Conservation (phyloP, 2,329 filamentous ascomycete genomes). For the Paradendryphiella salina region DNA sequence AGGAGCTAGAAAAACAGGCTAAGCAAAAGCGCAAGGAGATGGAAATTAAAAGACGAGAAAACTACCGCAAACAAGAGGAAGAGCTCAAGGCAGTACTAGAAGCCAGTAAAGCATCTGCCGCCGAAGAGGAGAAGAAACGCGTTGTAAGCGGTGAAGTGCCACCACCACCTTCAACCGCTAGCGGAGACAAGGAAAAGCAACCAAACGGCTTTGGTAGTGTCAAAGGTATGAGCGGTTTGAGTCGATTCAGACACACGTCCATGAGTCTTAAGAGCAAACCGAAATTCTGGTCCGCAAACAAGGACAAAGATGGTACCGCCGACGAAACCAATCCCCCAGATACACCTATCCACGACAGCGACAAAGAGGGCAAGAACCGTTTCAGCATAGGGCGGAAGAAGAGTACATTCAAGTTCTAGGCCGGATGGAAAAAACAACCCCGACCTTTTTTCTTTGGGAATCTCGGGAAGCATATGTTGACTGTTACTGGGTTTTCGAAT, state of each 20-base stretch:
- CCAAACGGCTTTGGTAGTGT: slow-evolving; percentile 48
- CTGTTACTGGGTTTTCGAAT: too few species aligned
- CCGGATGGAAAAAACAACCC: too few species aligned
- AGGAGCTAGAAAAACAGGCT: slow-evolving; percentile 54
- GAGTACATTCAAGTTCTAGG: slow-evolving; percentile 54
- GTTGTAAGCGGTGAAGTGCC: slow-evolving; percentile 19
- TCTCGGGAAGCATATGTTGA: too few species aligned
- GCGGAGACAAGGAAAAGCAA: slow-evolving; percentile 14
- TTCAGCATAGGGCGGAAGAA: slow-evolving; percentile 75
- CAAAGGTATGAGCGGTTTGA: slow-evolving; percentile 52
- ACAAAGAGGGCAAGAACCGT: slow-evolving; percentile 66
- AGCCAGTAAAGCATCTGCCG: slow-evolving; percentile 65
- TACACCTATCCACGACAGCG: slow-evolving; percentile 49
- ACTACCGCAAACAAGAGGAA: slow-evolving; percentile 62
- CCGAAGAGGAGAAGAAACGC: slow-evolving; percentile 48
- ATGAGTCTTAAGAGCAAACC: slow-evolving; percentile 80
- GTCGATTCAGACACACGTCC: slow-evolving; percentile 69
- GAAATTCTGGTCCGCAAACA: slow-evolving; percentile 64
- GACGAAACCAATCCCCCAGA: slow-evolving; percentile 22
- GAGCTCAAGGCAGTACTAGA: slow-evolving; percentile 67
- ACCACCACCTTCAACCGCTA: slow-evolving; percentile 1
- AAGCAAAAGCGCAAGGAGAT: slow-evolving; percentile 55
- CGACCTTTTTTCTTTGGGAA: too few species aligned
- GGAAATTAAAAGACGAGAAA: slow-evolving; percentile 57
- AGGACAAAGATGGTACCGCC: slow-evolving; percentile 34